These are phyloP conservation scores for Amylostereum areolatum DNA, from an alignment of 1,284 basidiomycete species.

Conservation along the genomic window DNA sequence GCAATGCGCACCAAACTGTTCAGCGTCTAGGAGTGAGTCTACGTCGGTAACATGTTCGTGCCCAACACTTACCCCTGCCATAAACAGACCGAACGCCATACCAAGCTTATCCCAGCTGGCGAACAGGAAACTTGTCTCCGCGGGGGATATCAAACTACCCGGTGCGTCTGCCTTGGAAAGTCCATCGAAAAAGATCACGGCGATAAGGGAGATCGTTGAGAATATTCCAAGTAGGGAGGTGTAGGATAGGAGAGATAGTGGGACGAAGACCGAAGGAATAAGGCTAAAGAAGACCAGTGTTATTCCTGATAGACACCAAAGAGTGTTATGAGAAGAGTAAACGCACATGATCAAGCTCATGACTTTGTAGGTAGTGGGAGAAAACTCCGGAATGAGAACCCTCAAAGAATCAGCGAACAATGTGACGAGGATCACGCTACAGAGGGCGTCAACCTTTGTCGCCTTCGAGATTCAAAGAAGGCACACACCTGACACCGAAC, in stretches of 20 bases:
- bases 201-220: conserved; percentile 72
- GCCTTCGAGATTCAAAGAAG: background rate
- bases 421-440: conserved; percentile 78
- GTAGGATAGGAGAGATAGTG: conserved; percentile 78
- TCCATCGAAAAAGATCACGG: conserved; percentile 83
- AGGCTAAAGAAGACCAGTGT: conserved; percentile 38
- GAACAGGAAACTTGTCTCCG: conserved; percentile 61
- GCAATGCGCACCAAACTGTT: conserved; percentile 86
- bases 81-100: conserved; percentile 82
- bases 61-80: conserved; percentile 74
- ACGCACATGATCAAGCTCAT: conserved; percentile 68
- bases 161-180: conserved; percentile 73
- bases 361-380: conserved; percentile 71
- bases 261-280: conserved; percentile 80
- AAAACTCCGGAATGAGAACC: conserved; percentile 61
- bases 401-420: conserved; percentile 84
- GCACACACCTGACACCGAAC: conserved; percentile 66
- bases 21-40: background rate
- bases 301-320: background rate
- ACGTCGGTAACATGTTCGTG: background rate
- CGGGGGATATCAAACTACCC: conserved; percentile 77
- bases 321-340: background rate
- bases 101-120: conserved; percentile 58
- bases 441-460: background rate
- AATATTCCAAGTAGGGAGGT: conserved; percentile 82